These are phyloP conservation scores for Debaryomyces sp. DNA, from an alignment of 1,139 yeast species.

Conservation along the genomic window DNA sequence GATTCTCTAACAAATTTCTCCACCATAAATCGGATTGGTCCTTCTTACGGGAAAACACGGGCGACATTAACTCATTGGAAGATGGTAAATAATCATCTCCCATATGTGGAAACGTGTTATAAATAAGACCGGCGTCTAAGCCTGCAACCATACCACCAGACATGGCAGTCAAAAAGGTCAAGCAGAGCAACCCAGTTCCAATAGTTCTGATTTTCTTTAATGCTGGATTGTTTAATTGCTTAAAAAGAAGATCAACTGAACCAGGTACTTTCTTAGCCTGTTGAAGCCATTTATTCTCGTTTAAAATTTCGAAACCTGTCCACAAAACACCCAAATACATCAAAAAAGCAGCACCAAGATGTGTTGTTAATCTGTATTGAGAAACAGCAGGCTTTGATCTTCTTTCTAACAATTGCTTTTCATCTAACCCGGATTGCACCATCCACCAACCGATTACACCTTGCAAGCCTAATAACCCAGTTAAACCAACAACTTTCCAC, in stretches of 20 bases:
- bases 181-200: slow-evolving; percentile 57
- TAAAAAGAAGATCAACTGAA: slow-evolving; percentile 54
- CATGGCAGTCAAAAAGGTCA: slow-evolving; percentile 89
- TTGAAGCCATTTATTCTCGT: slow-evolving; percentile 65
- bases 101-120: slow-evolving; percentile 97
- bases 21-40: slow-evolving; percentile 79
- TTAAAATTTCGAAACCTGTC: slow-evolving; percentile 82
- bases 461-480: slow-evolving; percentile 83
- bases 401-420: slow-evolving; percentile 75
- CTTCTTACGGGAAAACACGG: slow-evolving; percentile 65
- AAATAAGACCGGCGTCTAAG: slow-evolving; percentile 93
- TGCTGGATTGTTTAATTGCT: slow-evolving; percentile 53
- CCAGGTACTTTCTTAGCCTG: slow-evolving; percentile 53
- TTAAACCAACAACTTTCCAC: slow-evolving; percentile 66
- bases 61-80: slow-evolving; percentile 71
- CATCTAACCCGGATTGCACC: slow-evolving; percentile 95
- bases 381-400: slow-evolving; percentile 94
- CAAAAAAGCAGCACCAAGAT: slow-evolving; percentile 89
- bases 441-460: slow-evolving; percentile 99
- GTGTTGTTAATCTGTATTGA: slow-evolving; percentile 92
- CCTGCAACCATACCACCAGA: slow-evolving; percentile 99
- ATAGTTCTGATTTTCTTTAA: slow-evolving; percentile 58
- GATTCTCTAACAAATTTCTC: slow-evolving; percentile 94
- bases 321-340: slow-evolving; percentile 88
- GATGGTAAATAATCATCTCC: slow-evolving; percentile 81